Conservation (phyloP, 805 yeast species). For the Monosporozyma unispora region DNA sequence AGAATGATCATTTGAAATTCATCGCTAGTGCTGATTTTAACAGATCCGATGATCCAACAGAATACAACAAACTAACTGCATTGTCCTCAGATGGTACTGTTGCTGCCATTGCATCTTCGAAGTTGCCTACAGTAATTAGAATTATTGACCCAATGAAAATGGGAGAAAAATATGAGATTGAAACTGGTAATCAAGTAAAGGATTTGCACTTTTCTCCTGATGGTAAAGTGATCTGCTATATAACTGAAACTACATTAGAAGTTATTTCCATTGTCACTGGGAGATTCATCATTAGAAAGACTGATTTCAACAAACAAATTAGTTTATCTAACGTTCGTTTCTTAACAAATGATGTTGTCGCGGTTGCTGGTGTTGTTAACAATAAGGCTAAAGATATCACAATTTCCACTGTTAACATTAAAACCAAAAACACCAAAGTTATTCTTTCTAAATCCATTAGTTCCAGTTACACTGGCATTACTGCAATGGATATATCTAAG, state of each 20-base stretch:
- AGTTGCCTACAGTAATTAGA: conserved; percentile 53
- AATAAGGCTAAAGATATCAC: neutral
- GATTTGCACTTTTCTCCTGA: conserved; percentile 63
- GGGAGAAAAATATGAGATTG: conserved; percentile 44
- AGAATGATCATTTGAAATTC: conserved; percentile 53
- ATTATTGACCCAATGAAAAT: conserved; percentile 50
- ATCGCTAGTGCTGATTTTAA: conserved; percentile 50
- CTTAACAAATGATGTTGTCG: conserved; percentile 26
- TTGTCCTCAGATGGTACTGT: conserved; percentile 50
- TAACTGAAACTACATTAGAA: conserved; percentile 47
- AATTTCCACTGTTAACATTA: neutral
- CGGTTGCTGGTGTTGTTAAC: conserved; percentile 32
- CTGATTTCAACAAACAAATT: conserved; percentile 29
- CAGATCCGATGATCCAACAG: conserved; percentile 40
- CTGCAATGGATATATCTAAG: conserved; percentile 39
- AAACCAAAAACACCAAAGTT: neutral
- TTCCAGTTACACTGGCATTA: conserved; percentile 25
- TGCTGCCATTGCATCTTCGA: conserved; percentile 63
- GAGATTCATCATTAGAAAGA: conserved; percentile 28
- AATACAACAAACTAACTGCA: conserved; percentile 50
- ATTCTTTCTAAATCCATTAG: conserved; percentile 23
- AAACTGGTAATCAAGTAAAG: conserved; percentile 45
- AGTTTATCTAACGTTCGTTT: conserved; percentile 31
- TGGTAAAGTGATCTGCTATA: conserved; percentile 54
- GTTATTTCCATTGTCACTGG: conserved; percentile 36